phyloP scores from a whole-genome alignment of 257 asterid genomes.

The Solanum dulcamara region DNA sequence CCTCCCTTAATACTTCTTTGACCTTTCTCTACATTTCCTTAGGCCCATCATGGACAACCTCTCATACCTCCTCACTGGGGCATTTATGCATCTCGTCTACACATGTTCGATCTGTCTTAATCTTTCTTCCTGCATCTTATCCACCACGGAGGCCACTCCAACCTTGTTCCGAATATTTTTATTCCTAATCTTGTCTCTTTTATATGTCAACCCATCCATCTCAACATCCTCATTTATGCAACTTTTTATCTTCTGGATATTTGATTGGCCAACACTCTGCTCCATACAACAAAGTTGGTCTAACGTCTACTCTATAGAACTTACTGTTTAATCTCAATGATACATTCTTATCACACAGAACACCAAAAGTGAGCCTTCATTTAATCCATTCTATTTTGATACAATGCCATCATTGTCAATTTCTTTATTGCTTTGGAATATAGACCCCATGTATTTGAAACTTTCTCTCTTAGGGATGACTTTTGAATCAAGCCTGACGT shows the following conservation, averaged over 20 bases:
- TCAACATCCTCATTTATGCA: neutral
- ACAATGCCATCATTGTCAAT: neutral
- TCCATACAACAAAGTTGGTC: neutral
- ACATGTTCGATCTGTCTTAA: too few species aligned
- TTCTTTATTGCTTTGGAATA: neutral
- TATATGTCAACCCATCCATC: neutral
- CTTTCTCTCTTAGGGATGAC: neutral
- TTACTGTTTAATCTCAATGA: neutral
- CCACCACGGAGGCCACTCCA: too few species aligned
- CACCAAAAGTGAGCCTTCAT: neutral
- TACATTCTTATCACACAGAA: neutral
- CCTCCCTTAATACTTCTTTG: neutral
- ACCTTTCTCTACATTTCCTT: neutral
- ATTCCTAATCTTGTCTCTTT: neutral
- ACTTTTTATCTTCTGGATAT: neutral
- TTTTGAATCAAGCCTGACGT: neutral
- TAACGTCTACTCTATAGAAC: neutral
- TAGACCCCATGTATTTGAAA: neutral
- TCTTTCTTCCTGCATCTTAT: too few species aligned
- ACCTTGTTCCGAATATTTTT: too few species aligned
- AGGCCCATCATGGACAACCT: rapidly evolving
- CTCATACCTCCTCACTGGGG: neutral
- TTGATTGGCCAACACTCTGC: neutral
- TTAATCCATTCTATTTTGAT: neutral
- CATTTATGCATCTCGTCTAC: too few species aligned